A percentile compares a stretch with the other conserved stretches of the same genome.
These are phyloP conservation scores for Colletotrichum salicis DNA, from an alignment of 2,329 filamentous ascomycete species.

Conservation along the genomic window DNA sequence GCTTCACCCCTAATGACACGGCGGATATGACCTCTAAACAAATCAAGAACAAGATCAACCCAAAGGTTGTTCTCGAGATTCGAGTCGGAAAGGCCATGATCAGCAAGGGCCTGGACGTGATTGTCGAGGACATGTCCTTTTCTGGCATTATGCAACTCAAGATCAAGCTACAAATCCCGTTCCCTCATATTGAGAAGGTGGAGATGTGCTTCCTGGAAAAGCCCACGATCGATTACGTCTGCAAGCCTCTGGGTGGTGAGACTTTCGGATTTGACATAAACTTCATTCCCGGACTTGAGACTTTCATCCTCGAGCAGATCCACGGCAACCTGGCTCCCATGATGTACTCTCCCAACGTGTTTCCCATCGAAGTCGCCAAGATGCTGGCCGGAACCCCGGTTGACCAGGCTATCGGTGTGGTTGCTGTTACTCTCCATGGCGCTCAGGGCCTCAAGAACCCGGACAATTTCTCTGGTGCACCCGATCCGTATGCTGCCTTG, in stretches of 20 bases:
- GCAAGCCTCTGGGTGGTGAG: slow-evolving; percentile 96
- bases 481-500: slow-evolving; percentile 88
- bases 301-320: slow-evolving; percentile 95
- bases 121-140: slow-evolving; percentile 98
- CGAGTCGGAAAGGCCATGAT: slow-evolving; percentile 95
- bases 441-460: slow-evolving; percentile 94
- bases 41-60: slow-evolving; percentile 94
- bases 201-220: slow-evolving; percentile 94
- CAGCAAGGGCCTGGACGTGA: slow-evolving; percentile 95
- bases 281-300: slow-evolving; percentile 94
- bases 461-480: slow-evolving; percentile 90
- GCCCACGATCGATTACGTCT: slow-evolving; percentile 94
- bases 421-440: slow-evolving; percentile 90
- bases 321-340: slow-evolving; percentile 93
- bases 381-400: slow-evolving; percentile 95
- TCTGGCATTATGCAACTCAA: slow-evolving; percentile 96
- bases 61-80: slow-evolving; percentile 94
- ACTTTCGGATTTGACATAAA: slow-evolving; percentile 98
- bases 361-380: slow-evolving; percentile 98
- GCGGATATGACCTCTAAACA: slow-evolving; percentile 91
- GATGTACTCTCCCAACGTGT: slow-evolving; percentile 98
- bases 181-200: slow-evolving; percentile 93
- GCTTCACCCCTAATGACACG: slow-evolving; percentile 95
- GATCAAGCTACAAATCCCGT: slow-evolving; percentile 95
- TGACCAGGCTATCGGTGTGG: slow-evolving; percentile 93